Evolutionary conservation across 2,329 filamentous ascomycete genomes (phyloP), one percentile per base, ranked within the genome.

Genomic region (Aspergillus quadrilineatus): DNA sequence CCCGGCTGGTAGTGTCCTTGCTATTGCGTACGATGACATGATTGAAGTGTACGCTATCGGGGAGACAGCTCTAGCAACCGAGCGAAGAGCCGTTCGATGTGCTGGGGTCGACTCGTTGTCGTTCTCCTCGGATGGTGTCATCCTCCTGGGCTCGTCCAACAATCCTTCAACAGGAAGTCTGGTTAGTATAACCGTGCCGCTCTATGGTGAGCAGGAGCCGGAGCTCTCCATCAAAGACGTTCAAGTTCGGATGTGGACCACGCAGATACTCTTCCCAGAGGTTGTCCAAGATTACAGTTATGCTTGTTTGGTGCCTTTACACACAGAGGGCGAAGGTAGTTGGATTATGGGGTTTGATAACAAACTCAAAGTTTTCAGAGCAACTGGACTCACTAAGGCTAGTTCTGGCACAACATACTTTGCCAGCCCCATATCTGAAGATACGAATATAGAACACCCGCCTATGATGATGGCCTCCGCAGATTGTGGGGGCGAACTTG

Each of bases 11-110:
- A 86, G 87, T 43, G 89, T 96, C 12, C 76, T 96, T 45, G 92
- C 92, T 26, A 88, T 90, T 14, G 91, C 91, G 6, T 95, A 92
- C 72, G 86, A 91, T 67, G 89, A 89, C 54, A 90, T 89, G n/a
- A 92, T 96, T 60, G 92, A 96, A 71, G 89, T 96, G 0, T 86
- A 89, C 29, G 89, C 90, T 4, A 77, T 96, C 39, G 84, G 84
- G 47, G 79, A 86, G 2, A 83, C 80, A 52, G 85, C 84, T 28
- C 67, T 87, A 29, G 73, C 83, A 10, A 89, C 84, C 0, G 88
- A 92, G 63, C 82, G 88, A 65, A 82, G 90, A 63, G 84, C 89
- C 9, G 89, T 93, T 56, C 90, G 92, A 67, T 93, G 89, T 67
- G 86, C 89, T 67, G 83, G 82, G 1, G 88, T 92, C 4, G 89